phyloP scores from a whole-genome alignment of 2,329 filamentous ascomycete genomes.

The Lojkania enalia region DNA sequence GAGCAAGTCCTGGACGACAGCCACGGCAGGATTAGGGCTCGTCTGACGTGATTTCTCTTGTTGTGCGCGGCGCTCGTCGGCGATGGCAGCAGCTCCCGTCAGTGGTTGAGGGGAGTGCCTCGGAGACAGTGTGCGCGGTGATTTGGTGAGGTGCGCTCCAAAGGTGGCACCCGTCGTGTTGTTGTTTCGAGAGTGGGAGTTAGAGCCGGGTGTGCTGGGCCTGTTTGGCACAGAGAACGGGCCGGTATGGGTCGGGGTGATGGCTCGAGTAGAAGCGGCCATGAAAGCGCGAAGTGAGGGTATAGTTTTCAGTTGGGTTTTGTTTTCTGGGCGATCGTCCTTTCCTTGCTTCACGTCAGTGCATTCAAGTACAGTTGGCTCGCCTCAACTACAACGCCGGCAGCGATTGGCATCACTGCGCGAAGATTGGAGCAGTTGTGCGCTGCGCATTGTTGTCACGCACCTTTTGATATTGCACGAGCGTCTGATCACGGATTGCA shows the following conservation, averaged over 20 bases:
- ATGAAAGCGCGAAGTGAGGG: conserved; percentile 32
- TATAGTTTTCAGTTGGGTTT: conserved; percentile 1
- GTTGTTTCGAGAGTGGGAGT: conserved; percentile 21
- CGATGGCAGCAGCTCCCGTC: conserved; percentile 53
- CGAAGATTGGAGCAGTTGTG: too few relatives aligned
- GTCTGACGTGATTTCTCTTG: conserved; percentile 47
- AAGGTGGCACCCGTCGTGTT: conserved; percentile 35
- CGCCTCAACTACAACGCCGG: too few relatives aligned
- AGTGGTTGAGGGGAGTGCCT: conserved; percentile 47
- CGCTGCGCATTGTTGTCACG: too few relatives aligned
- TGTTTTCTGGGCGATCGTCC: not conserved
- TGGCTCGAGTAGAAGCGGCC: conserved; percentile 50
- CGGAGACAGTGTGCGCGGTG: conserved; percentile 47
- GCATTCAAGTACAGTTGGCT: not conserved
- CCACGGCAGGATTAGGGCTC: conserved; percentile 53
- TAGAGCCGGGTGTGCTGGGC: conserved; percentile 46
- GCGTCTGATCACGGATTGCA: too few relatives aligned
- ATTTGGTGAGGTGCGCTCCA: conserved; percentile 47
- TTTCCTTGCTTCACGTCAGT: conserved; percentile 9
- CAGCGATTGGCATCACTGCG: too few relatives aligned
- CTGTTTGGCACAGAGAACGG: conserved; percentile 45
- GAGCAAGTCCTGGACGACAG: conserved; percentile 50
- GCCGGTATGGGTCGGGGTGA: conserved; percentile 48
- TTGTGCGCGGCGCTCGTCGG: conserved; percentile 52
- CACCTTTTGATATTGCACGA: too few relatives aligned